Percentiles rank a stretch among this genome's conserved stretches.
Conservation (phyloP, 1,284 basidiomycete genomes). For the Cutaneotrichosporon sp. region DNA sequence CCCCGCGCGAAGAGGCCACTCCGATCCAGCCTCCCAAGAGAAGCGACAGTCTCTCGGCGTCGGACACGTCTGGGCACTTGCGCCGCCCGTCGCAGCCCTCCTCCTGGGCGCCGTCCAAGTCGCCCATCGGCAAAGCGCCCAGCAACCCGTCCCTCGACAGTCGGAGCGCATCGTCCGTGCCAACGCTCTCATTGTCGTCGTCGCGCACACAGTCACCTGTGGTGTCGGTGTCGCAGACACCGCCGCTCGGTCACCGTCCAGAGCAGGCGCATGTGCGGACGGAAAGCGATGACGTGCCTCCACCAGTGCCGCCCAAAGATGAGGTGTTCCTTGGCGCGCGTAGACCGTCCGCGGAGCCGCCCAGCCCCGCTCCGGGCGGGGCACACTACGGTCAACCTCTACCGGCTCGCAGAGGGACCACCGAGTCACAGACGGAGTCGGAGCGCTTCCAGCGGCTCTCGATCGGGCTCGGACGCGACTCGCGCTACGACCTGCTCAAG, state of each 20-base stretch:
- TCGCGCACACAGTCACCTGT: background rate
- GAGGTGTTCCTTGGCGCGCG: background rate
- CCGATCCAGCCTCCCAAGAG: background rate
- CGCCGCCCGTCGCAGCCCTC: background rate
- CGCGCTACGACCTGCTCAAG: background rate
- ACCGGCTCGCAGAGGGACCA: background rate
- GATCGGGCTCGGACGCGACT: background rate
- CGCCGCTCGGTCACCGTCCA: background rate
- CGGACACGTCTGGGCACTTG: background rate
- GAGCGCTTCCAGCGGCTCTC: background rate
- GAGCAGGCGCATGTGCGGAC: background rate
- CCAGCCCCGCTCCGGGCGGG: background rate
- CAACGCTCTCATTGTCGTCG: background rate
- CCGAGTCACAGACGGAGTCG: background rate
- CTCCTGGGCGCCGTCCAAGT: background rate
- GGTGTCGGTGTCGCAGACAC: background rate
- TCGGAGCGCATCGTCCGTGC: background rate
- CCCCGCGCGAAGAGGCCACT: background rate
- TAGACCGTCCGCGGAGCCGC: background rate
- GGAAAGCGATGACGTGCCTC: background rate
- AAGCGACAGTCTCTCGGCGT: background rate
- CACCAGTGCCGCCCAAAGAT: conserved; percentile 1
- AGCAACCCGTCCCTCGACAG: background rate
- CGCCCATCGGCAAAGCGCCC: background rate
- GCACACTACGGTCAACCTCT: background rate